Conservation (phyloP, 352 stramenopile genomes). For the Globisporangium nunn region DNA sequence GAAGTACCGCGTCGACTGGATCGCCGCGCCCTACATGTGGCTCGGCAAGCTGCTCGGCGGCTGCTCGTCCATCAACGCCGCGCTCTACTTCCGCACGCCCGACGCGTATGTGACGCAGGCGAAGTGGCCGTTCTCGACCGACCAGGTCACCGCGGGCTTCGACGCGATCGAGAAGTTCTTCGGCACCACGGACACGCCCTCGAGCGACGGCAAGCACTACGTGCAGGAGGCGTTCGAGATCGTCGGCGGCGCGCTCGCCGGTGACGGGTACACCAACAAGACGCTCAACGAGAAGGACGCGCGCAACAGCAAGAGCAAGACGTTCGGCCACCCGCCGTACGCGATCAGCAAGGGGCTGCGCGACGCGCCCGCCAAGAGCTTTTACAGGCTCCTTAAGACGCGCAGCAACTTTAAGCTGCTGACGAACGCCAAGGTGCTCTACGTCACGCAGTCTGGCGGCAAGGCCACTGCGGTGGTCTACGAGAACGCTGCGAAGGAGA, state of each 20-base stretch:
- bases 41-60: slow-evolving; percentile 73
- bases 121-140: slow-evolving; percentile 34
- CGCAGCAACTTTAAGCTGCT: slow-evolving; percentile 42
- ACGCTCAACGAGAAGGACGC: slow-evolving; percentile 36
- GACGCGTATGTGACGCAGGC: slow-evolving; percentile 34
- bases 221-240: slow-evolving; percentile 45
- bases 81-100: slow-evolving; percentile 69
- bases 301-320: slow-evolving; percentile 45
- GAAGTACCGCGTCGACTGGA: slow-evolving; percentile 41
- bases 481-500: slow-evolving; percentile 11
- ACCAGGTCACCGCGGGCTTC: slow-evolving; percentile 53
- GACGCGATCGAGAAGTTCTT: slow-evolving; percentile 34
- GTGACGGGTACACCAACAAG: slow-evolving; percentile 22
- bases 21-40: slow-evolving; percentile 32
- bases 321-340: slow-evolving; percentile 35
- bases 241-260: slow-evolving; percentile 23
- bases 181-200: slow-evolving; percentile 34
- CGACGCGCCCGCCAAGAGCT: slow-evolving; percentile 42
- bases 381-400: slow-evolving; percentile 33
- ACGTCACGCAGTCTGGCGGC: slow-evolving; percentile 40
- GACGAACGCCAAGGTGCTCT: slow-evolving; percentile 33
- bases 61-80: slow-evolving; percentile 69
- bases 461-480: slow-evolving; percentile 45
- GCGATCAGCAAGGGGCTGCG: slow-evolving; percentile 39
- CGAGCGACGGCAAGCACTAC: slow-evolving; percentile 38